A percentile compares a stretch with the other conserved stretches of the same genome.
Evolutionary conservation across 2,329 filamentous ascomycete species (phyloP).

Genomic region (Coniochaeta prunicola): DNA sequence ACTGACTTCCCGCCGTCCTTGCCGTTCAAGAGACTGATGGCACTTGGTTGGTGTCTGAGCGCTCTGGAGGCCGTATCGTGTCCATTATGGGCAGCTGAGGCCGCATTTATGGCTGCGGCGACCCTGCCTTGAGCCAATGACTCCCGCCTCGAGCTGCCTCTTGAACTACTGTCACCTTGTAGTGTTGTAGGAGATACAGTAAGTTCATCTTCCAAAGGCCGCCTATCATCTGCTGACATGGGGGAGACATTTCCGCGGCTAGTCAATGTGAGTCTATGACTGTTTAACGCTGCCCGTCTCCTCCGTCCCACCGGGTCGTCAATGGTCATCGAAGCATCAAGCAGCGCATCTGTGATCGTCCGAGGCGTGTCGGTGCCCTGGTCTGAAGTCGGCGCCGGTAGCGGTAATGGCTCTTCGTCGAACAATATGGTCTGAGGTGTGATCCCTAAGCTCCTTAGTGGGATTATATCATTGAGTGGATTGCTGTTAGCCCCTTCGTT

Average conservation of each 20-base stretch:
- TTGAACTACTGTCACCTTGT: constrained; percentile 20
- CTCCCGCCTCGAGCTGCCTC: constrained; percentile 28
- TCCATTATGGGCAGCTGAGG: neutral
- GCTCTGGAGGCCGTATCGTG: constrained; percentile 27
- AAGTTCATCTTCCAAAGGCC: constrained; percentile 18
- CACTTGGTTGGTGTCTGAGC: constrained; percentile 52
- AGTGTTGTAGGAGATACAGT: constrained; percentile 16
- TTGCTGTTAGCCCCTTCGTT: constrained; percentile 18
- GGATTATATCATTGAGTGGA: constrained; percentile 63
- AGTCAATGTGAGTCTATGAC: constrained; percentile 37
- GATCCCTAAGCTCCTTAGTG: constrained; percentile 67
- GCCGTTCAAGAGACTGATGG: constrained; percentile 50
- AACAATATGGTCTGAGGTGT: constrained; percentile 89
- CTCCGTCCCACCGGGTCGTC: constrained; percentile 56
- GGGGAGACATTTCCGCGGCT: constrained; percentile 28
- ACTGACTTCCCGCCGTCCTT: constrained; percentile 52
- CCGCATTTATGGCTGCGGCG: constrained; percentile 5
- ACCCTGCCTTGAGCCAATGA: constrained; percentile 21
- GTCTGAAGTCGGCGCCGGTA: constrained; percentile 23
- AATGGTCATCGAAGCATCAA: constrained; percentile 87
- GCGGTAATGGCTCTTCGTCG: constrained; percentile 60
- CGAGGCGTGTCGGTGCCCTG: constrained; percentile 42
- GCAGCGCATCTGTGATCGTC: constrained; percentile 82
- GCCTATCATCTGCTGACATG: constrained; percentile 26
- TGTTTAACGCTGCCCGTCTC: constrained; percentile 43